Base-by-base conservation (phyloP, 2,329 filamentous ascomycete species). In the Sarocladiaceae sp. region DNA sequence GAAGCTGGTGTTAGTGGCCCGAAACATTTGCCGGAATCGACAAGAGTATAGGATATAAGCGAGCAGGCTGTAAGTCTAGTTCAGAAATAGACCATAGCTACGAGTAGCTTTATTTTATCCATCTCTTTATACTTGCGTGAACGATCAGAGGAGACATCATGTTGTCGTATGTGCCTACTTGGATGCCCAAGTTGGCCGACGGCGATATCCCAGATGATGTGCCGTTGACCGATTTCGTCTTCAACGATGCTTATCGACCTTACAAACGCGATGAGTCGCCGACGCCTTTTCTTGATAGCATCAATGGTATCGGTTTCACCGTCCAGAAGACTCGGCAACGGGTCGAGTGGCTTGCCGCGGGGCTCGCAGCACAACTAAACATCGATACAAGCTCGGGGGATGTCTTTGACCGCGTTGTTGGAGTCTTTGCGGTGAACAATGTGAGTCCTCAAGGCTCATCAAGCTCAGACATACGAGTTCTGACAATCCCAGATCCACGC, bases 341-440 rank as follows among this genome's bases (percentile, higher is more conserved):
- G 4, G 18, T 42, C 17, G 37, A 42, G 15, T 23, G 18, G 37
- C 18, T 42, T 5, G 18, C 37, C 8, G 37, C 37, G 20, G 37
- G 37, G 18, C 37, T 42, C 17, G 37, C 37, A 4, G 18, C 37
- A 25, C 37, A 42, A 6, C 37, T 42, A 4, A 15, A 15, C 37
- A 4, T 42, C 13, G 15, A 22, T 22, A 17, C 12, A 8, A 23
- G 7, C 12, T 6, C 13, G 7, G 37, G 7, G 8, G 23, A 56
- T 25, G 49, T 39, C 10, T 52, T 50, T 40, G 33, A 54, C 17
- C 42, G 52, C 22, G 54, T 54, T 23, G 49, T 54, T 4, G 42
- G 49, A 13, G 20, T 56, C 33, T 56, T 56, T 29, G 37, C 52
- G 11, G 50, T 56, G 23, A 56, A 56, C 25, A 56, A 52, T 46